Base-by-base conservation (phyloP, 495 filamentous ascomycete genomes). In the Elasticomyces elasticus region DNA sequence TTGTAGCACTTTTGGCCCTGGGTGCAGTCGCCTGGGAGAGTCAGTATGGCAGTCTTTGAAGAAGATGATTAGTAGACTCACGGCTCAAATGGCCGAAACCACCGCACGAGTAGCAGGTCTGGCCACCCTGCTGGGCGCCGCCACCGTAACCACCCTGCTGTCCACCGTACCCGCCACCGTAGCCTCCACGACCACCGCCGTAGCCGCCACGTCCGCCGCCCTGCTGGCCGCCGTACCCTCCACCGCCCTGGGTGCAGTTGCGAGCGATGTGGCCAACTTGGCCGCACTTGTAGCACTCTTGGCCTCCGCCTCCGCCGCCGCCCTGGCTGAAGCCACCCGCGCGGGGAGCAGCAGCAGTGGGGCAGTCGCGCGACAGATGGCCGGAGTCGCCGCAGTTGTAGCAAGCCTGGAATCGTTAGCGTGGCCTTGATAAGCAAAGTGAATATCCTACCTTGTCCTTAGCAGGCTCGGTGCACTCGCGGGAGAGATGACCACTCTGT, bases 1-100 rank as follows among this genome's bases (percentile, higher is more conserved):
- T 97, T 97, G 83, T 98, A 98, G 82, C 92, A 98, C 78, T 97
- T 97, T 76, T 90, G 89, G 52, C 92, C 92, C 65, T 97, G 92
- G 44, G 94, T 95, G 74, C 92, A 98, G 72, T 97, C 92, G 17
- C 48, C 48, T 51, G 33, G 15, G 22, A 9, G 23, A 20, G 24
- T 45, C 19, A 45, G 42, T 45, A 45, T 40, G 48, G 11, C 7
- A 22, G 43, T 24, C 11, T 25, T 7, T 44, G 40, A 7, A 4
- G 7, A 9, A 2, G 7, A 19, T 12, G 5, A 49, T 2, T 30
- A 12, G 25, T 10, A 6, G 3, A 51, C 48, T 51, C 19, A 61
- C 90, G 84, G 64, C 86, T 89, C 84, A 96, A 88, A 75, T 98
- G 92, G 59, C 92, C 94, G 67, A 86, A 89, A 43, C 92, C 92